A percentile compares a stretch with the other conserved stretches of the same genome.
Conservation (phyloP, 768 basidiomycete species). For the Macrolepiota fuliginosa region DNA sequence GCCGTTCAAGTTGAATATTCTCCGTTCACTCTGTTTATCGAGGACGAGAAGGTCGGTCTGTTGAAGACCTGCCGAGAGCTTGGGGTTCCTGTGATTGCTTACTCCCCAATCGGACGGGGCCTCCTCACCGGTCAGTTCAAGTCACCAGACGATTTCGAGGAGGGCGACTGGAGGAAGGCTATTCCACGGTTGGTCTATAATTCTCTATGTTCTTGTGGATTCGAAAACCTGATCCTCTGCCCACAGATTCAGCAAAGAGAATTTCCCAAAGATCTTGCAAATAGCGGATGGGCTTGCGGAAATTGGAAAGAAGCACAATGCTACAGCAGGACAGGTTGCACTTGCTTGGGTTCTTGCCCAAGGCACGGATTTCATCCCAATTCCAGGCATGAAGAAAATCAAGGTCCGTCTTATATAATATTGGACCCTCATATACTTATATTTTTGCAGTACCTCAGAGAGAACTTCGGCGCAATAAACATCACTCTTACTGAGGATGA, state of each 20-base stretch:
- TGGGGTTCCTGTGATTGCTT: conserved; percentile 47
- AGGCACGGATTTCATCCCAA: conserved; percentile 44
- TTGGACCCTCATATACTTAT: background rate
- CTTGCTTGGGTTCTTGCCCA: conserved; percentile 53
- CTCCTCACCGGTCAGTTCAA: conserved; percentile 43
- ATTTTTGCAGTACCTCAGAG: conserved; percentile 33
- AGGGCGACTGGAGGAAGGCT: conserved; percentile 35
- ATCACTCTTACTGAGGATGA: conserved; percentile 35
- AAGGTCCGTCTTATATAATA: conserved; percentile 20
- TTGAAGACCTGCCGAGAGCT: conserved; percentile 45
- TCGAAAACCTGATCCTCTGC: conserved; percentile 9
- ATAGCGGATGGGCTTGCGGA: conserved; percentile 36
- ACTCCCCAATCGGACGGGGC: conserved; percentile 52
- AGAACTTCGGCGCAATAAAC: conserved; percentile 37
- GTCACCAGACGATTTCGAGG: conserved; percentile 37
- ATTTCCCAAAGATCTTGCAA: conserved; percentile 46
- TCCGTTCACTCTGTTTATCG: conserved; percentile 46
- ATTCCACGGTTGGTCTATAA: conserved; percentile 34
- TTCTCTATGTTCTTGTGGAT: background rate
- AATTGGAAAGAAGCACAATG: conserved; percentile 36
- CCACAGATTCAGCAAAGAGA: conserved; percentile 26
- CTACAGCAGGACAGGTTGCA: conserved; percentile 43
- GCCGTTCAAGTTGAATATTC: conserved; percentile 53
- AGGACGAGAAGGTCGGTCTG: conserved; percentile 38
- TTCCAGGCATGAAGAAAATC: conserved; percentile 45